Base-by-base conservation (phyloP, 805 yeast genomes). In the Pichia manshurica region DNA sequence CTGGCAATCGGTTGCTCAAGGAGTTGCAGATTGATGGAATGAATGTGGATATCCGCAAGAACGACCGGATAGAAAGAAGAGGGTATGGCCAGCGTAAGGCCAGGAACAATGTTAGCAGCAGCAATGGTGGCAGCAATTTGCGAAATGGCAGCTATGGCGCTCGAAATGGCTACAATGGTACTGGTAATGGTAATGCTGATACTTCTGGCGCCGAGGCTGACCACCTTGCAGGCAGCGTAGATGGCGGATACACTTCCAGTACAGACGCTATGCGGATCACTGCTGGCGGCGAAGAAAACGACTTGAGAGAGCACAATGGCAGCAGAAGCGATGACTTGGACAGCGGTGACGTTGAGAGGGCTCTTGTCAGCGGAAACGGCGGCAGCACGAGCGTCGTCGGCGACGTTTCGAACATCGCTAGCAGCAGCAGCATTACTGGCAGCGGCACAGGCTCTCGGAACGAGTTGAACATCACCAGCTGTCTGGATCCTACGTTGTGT, bases 11-110 rank as follows among this genome's bases (percentile, higher is more conserved):
- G 40, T 20, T 51, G 13, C 32, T 51, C 13, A 48, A 39, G 43
- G 52, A 45, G 34, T 33, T 51, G 34, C 47, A 48, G 34, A 45
- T 45, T 35, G 54, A 42, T 31, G 54, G 49, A 29, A 41, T 50
- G 42, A 45, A 31, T 23, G 44, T 51, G 7, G 54, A 46, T 39
- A 13, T 42, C 25, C 10, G 32, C 9, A 45, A 29, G 13, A 48
- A 37, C 23, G 43, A 39, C 22, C 22, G 47, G 10, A n/a, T 29
- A 15, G 49, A 42, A n/a, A 35, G 49, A 16, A 36, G 49, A 5
- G 35, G 45, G 21, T 33, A 23, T 31, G 46, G 45, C 3, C 36
- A 32, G 28, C 39, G 49, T 13, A 37, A 38, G 13, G 7, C 32
- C 17, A 23, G 32, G 9, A 35, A 19, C 13, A 42, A 21, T 16